Evolutionary conservation across 148 eudicot species (phyloP), one percentile per base, ranked within the genome.

Genomic region (Nepenthes mirabilis): DNA sequence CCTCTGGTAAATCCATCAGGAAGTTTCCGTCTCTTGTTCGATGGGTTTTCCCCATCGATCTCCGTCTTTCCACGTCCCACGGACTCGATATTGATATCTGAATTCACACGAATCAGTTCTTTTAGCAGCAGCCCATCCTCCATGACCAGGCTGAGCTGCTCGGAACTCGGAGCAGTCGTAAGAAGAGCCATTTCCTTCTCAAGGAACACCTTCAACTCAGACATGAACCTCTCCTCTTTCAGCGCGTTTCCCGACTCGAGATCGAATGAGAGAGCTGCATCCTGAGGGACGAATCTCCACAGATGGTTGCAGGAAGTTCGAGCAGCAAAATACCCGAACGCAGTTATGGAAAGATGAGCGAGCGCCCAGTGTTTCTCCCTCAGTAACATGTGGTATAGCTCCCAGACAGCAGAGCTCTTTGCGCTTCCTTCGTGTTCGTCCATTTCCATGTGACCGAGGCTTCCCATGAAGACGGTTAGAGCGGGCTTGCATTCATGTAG

Each of bases 281-380:
- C 82, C 47, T 71, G 62, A 6, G 98, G 98, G 36, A 91, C 81
- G 67, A 85, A 91, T 70, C 87, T 88, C 98, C 98, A 91, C 35
- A 91, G 78, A 62, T 88, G 77, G 59, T 61, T 68, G 74, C 98
- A 91, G 14, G 78, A 59, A 63, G 94, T 91, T 10, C 85, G 94
- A 45, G 86, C 94, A 55, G 98, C 96, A 71, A 91, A 91, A 70
- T 82, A 79, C 32, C 95, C 95, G 60, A 91, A 91, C 53, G 96
- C 81, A 59, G 88, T 61, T 48, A 82, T 64, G 12, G 87, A 81
- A 33, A 88, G 74, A 72, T 88, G 89, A 68, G 73, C 82, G 40
- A 88, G 75, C 50, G 96, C 98, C 98, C 98, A 91, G 59, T 91
- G 88, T 50, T 78, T 78, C 72, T 91, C 98, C 65, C 77, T 75